These are phyloP conservation scores for Colletotrichum sojae DNA, from an alignment of 2,329 filamentous ascomycete species.

Conservation along the genomic window DNA sequence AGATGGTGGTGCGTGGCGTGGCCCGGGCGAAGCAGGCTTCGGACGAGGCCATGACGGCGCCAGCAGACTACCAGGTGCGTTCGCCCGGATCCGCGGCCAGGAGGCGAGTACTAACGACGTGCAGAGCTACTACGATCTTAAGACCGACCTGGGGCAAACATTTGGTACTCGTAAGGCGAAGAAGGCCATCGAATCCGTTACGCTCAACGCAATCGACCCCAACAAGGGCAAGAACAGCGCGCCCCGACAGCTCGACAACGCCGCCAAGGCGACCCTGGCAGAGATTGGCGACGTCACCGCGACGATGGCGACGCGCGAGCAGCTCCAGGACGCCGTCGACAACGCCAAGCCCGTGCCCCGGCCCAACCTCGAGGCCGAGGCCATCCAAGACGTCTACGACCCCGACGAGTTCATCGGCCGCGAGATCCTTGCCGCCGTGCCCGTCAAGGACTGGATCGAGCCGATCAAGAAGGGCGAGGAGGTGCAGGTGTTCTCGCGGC, in stretches of 20 bases:
- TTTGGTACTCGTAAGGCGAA: conserved; percentile 91
- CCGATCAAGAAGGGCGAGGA: conserved; percentile 70
- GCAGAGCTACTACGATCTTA: conserved; percentile 72
- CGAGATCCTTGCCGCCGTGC: conserved; percentile 76
- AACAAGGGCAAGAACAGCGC: conserved; percentile 50
- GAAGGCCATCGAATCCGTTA: conserved; percentile 79
- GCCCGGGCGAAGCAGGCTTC: conserved; percentile 69
- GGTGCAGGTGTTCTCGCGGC: conserved; percentile 72
- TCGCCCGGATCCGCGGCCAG: too few relatives aligned
- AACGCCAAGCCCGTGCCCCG: conserved; percentile 80
- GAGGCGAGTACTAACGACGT: not conserved
- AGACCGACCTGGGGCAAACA: conserved; percentile 79
- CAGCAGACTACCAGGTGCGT: conserved; percentile 42
- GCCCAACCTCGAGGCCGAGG: conserved; percentile 76
- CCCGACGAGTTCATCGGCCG: conserved; percentile 75
- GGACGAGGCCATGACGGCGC: conserved; percentile 59
- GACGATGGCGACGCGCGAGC: conserved; percentile 76
- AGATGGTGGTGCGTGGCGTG: conserved; percentile 72
- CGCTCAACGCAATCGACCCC: conserved; percentile 78
- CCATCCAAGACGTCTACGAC: conserved; percentile 81
- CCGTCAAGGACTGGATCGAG: conserved; percentile 82
- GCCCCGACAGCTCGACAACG: conserved; percentile 67
- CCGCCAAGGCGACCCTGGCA: conserved; percentile 72
- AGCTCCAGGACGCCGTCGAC: conserved; percentile 76
- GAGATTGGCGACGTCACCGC: conserved; percentile 73